phyloP scores from a whole-genome alignment of 768 basidiomycete genomes.

The Suillus ampliporus region DNA sequence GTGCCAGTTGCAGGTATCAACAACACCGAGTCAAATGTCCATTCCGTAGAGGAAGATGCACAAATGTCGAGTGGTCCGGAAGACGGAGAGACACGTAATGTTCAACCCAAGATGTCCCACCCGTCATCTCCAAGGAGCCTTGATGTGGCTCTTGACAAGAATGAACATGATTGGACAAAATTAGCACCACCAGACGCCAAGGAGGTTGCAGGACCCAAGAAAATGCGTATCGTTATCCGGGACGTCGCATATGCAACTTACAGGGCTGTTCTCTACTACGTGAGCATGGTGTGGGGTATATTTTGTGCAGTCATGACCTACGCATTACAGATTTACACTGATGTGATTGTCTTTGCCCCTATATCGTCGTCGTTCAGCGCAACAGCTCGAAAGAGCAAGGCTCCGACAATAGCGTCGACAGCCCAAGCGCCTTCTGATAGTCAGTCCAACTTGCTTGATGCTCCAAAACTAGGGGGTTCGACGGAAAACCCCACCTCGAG shows the following conservation, averaged over 20 bases:
- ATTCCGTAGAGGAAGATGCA: background rate
- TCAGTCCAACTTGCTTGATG: constrained; percentile 38
- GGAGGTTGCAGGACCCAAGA: constrained; percentile 51
- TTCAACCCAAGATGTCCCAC: constrained; percentile 41
- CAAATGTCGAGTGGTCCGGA: constrained; percentile 10
- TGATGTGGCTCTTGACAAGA: constrained; percentile 22
- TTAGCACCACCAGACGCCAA: constrained; percentile 5
- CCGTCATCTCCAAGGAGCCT: constrained; percentile 45
- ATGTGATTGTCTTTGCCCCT: constrained; percentile 83
- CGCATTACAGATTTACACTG: constrained; percentile 74
- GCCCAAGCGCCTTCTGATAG: constrained; percentile 39
- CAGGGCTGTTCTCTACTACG: constrained; percentile 78
- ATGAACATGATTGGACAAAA: constrained; percentile 16
- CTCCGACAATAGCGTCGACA: constrained; percentile 12
- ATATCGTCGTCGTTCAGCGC: constrained; percentile 70
- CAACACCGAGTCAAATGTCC: constrained; percentile 13
- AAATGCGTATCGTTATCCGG: constrained; percentile 55
- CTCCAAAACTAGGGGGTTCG: constrained; percentile 16
- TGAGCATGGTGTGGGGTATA: constrained; percentile 37
- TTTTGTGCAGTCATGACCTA: background rate
- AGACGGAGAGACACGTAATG: constrained; percentile 30
- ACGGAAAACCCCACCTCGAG: constrained; percentile 43
- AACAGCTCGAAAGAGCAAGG: constrained; percentile 24
- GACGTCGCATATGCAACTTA: constrained; percentile 70
- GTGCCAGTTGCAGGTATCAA: constrained; percentile 4